Conservation (phyloP, 129 eudicot species). For the Saposhnikovia divaricata region DNA sequence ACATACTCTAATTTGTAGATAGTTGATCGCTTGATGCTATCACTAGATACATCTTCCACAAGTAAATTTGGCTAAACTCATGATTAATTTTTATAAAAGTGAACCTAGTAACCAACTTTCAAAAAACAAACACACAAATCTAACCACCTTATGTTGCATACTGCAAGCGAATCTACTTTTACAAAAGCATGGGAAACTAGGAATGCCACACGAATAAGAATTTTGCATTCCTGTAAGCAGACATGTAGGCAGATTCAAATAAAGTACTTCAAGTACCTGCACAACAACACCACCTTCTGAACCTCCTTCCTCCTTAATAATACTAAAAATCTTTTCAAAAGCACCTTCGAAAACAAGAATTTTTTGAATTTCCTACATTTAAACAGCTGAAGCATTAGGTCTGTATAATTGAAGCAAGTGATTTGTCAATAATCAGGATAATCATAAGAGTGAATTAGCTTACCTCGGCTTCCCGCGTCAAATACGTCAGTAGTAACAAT, state of each 20-base stretch:
- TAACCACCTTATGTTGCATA: not conserved
- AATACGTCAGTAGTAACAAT: conserved; percentile 81
- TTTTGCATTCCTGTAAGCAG: not conserved
- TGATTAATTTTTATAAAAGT: not conserved
- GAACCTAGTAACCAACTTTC: not conserved
- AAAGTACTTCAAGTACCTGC: conserved; percentile 44
- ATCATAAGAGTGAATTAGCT: conserved; percentile 3
- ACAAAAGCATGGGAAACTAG: not conserved
- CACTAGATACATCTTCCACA: not conserved
- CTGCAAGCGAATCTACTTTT: not conserved
- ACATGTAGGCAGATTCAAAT: not conserved
- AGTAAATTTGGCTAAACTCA: not conserved
- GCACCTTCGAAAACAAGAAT: conserved; percentile 97
- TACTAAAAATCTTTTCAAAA: conserved; percentile 91
- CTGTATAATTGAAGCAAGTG: conserved; percentile 8
- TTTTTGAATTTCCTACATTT: conserved; percentile 88
- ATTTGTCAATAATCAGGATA: not conserved
- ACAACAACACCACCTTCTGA: conserved; percentile 99
- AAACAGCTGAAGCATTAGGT: not conserved
- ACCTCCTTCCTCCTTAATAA: conserved; percentile 92
- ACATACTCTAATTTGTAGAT: not conserved
- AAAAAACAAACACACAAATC: not conserved
- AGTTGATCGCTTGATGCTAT: not conserved
- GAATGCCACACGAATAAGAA: not conserved
- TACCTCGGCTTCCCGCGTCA: conserved; percentile 98